Base-by-base conservation (phyloP, 352 stramenopile species). In the Pythium angustatum region DNA sequence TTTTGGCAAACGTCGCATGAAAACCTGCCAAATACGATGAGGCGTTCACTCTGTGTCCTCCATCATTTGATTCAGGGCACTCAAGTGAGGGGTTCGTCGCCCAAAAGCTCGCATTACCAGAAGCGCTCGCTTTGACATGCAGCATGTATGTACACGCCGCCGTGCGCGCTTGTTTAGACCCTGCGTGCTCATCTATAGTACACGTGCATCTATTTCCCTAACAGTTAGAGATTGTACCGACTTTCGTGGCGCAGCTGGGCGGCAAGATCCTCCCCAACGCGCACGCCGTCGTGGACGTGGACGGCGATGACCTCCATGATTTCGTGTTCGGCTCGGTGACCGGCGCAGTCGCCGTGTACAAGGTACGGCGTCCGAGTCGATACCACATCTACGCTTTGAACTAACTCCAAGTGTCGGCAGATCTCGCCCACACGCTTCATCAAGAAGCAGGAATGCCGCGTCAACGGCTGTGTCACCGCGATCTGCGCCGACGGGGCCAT, bases 231-330 rank as follows among this genome's bases (percentile, higher is more conserved):
- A 68, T 93, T 44, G 76, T 83, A 22, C 81, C 83, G 48, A 83
- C 78, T 34, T 88, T 82, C 44, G 62, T 73, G 54, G 64, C 71
- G 58, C 75, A 89, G 47, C 68, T 92, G 60, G 81, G 87, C 38
- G 81, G 68, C 30, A 87, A 89, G 58, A 77, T 92, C 33, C 60
- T 94, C 59, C 71, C 78, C 24, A 92, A 92, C 71, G 85, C 85
- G 43, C 68, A 81, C 51, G 80, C 81, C 8, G 71, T 79, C 33
- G 85, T 72, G 17, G 80, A 94, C 66, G 68, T 91, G 26, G 80
- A 90, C 36, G 81, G 77, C 53, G 81, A 92, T 62, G 81, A 82
- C 60, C 58, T 70, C 15, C 77, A 76, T 40, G 85, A 91, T 47
- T 58, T 94, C 48, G 64, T 94, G 31, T 78, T 92, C 31, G 85